phyloP scores from a whole-genome alignment of 2,329 filamentous ascomycete genomes.

The Fusarium burgessii region DNA sequence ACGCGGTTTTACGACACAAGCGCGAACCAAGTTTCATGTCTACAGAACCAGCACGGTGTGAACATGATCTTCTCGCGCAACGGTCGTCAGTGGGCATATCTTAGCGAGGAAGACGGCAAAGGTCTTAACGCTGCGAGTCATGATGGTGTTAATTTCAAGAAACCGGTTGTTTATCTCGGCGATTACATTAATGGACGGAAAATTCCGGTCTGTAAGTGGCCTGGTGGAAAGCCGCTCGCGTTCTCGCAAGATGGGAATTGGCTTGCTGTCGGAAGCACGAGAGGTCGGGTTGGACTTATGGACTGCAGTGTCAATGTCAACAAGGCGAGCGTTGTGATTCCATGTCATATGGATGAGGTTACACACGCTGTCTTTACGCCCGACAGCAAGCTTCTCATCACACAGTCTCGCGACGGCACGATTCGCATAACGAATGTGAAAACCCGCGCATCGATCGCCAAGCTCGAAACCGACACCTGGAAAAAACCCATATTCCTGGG shows the following conservation, averaged over 20 bases:
- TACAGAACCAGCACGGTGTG: slow-evolving; percentile 44
- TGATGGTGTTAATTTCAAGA: slow-evolving; percentile 40
- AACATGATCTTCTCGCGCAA: slow-evolving; percentile 41
- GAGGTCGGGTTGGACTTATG: slow-evolving; percentile 43
- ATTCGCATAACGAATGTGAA: slow-evolving; percentile 42
- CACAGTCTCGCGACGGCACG: slow-evolving; percentile 46
- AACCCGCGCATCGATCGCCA: slow-evolving; percentile 43
- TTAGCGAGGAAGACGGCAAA: slow-evolving; percentile 42
- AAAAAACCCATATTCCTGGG: slow-evolving; percentile 46
- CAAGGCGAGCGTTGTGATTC: slow-evolving; percentile 30
- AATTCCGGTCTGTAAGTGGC: slow-evolving; percentile 38
- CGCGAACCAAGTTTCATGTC: slow-evolving; percentile 36
- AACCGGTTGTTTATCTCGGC: slow-evolving; percentile 40
- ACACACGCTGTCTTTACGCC: slow-evolving; percentile 47
- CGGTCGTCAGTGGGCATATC: slow-evolving; percentile 43
- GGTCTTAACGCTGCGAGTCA: slow-evolving; percentile 37
- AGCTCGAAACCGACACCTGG: slow-evolving; percentile 47
- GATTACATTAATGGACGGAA: slow-evolving; percentile 43
- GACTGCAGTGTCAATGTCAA: slow-evolving; percentile 31
- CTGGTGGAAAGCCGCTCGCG: slow-evolving; percentile 39
- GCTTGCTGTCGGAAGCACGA: slow-evolving; percentile 40
- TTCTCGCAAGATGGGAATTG: slow-evolving; percentile 43
- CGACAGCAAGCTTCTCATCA: slow-evolving; percentile 39
- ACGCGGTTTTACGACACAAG: slow-evolving; percentile 44
- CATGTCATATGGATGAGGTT: slow-evolving; percentile 44